Evolutionary conservation across 2,329 filamentous ascomycete species (phyloP).

Genomic region (Claviceps cyperi): DNA sequence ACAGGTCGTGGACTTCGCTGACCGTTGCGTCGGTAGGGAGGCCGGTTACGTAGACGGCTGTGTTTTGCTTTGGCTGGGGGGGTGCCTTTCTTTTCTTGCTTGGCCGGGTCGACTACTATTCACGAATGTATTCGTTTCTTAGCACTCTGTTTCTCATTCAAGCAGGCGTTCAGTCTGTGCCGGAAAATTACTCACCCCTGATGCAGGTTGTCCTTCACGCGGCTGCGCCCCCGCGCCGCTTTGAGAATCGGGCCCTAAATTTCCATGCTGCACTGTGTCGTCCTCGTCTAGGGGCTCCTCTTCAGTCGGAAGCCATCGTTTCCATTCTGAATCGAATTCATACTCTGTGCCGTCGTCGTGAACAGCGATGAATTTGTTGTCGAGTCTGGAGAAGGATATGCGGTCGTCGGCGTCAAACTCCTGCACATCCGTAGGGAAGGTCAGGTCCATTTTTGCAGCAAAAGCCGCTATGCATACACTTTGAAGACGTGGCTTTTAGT

Average conservation of each 20-base stretch:
- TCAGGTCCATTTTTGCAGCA: constrained; percentile 15
- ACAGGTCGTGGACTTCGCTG: constrained; percentile 69
- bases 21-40: constrained; percentile 66
- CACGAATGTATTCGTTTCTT: neutral
- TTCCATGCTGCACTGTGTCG: constrained; percentile 3
- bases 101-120: constrained; percentile 15
- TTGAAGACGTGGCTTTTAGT: neutral
- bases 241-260: neutral
- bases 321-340: constrained; percentile 58
- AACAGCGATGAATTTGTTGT: constrained; percentile 71
- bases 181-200: constrained; percentile 25
- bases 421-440: constrained; percentile 45
- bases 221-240: constrained; percentile 26
- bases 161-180: too few relatives aligned
- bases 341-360: constrained; percentile 75
- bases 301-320: constrained; percentile 60
- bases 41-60: constrained; percentile 81
- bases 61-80: constrained; percentile 53
- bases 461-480: neutral
- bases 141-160: neutral
- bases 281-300: constrained; percentile 26
- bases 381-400: constrained; percentile 73
- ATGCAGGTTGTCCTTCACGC: constrained; percentile 21
- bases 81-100: constrained; percentile 33
- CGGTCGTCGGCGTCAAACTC: constrained; percentile 67